Evolutionary conservation across 2,329 filamentous ascomycete species (phyloP), one percentile per base, ranked within the genome.

Genomic region (Cytospora chrysosperma): DNA sequence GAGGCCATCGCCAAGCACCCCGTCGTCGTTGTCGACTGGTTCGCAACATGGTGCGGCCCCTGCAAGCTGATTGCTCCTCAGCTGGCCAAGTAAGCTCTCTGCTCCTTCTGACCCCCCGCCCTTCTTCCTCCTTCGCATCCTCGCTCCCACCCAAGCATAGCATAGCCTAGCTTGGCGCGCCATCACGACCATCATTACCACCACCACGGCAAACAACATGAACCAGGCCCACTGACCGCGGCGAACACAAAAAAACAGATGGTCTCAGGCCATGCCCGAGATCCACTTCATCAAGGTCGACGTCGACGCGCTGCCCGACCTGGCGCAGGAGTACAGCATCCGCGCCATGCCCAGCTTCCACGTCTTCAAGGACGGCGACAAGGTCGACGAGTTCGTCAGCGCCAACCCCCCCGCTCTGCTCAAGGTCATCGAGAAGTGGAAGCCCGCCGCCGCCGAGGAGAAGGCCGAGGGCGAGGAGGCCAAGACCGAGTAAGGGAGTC

Each of bases 271-370:
- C 51, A 77, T 86, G 30, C 54, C 64, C 59, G 69, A 69, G 69
- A 83, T 89, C 69, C 82, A 85, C 76, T 97, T 97, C 79, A 87
- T 87, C 84, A 95, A 97, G 85, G 82, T 97, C 74, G 93, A 98
- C 76, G 93, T 97, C 71, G 93, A 97, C 76, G 82, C 92, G 68
- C 80, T 94, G 49, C 81, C 88, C 69, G 87, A 91, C 1, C 84
- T 97, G 56, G 87, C 91, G 34, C 83, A 88, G 72, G 87, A 95
- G 74, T 87, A 95, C 67, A 86, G 86, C 68, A 85, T 98, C 75
- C 87, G 91, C 70, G 93, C 93, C 75, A 97, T 98, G 93, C 93
- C 94, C 62, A 96, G 92, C 30, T 97, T 98, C 81, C 73, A 90
- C 62, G 76, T 96, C 73, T 97, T 93, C 86, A 91, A 92, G 84